These are phyloP conservation scores for Exophiala bonariae DNA, from an alignment of 2,329 filamentous ascomycete species.

Conservation along the genomic window DNA sequence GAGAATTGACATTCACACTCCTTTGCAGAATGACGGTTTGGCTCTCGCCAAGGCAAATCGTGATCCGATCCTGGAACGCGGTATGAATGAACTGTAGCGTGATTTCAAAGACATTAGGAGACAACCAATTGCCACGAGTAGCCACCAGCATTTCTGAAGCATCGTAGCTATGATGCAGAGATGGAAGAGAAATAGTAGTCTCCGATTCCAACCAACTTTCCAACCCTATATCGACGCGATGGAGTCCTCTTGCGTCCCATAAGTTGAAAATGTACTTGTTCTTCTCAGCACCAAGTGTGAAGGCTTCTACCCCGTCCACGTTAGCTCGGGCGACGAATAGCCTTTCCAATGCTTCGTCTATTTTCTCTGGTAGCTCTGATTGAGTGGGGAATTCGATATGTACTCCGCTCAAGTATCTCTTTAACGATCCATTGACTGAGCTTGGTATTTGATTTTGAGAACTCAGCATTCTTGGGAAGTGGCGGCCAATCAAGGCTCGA, in stretches of 20 bases:
- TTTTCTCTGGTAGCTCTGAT: too few species aligned
- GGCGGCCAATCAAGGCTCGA: neutral
- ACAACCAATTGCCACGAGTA: neutral
- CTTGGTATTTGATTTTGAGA: neutral
- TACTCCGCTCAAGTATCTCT: neutral
- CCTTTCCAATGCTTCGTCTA: neutral
- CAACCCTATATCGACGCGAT: slow-evolving; percentile 1
- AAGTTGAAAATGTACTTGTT: neutral
- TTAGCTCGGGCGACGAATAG: neutral
- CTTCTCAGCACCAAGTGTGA: neutral
- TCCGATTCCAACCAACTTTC: neutral
- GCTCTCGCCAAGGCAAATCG: neutral
- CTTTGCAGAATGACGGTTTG: neutral
- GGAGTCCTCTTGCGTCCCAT: slow-evolving; percentile 1
- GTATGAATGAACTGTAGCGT: neutral
- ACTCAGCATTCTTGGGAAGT: neutral
- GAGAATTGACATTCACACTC: slow-evolving; percentile 5
- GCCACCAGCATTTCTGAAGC: neutral
- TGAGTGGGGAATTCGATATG: neutral
- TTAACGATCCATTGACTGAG: neutral
- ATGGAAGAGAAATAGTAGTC: neutral
- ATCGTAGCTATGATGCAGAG: slow-evolving; percentile 3
- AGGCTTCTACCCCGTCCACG: neutral
- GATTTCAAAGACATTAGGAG: neutral
- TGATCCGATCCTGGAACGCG: neutral